Percentiles rank a stretch among this genome's conserved stretches.
Evolutionary conservation across 768 basidiomycete genomes (phyloP).

Genomic region (Lyophyllum atratum): DNA sequence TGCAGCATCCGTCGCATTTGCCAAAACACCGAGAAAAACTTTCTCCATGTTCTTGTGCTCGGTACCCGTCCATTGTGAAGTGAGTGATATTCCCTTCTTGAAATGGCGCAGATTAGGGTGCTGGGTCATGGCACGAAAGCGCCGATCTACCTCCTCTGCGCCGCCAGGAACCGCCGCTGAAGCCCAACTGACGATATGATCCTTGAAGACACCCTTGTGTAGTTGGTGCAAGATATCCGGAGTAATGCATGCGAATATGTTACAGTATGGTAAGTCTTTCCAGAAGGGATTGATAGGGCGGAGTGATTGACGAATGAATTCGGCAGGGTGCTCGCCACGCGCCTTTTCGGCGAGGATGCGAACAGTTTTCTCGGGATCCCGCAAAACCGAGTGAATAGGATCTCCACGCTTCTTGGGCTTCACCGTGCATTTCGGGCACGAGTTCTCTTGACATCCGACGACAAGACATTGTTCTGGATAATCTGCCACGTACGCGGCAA

Average conservation of each 20-base stretch:
- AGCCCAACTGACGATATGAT: conserved; percentile 40
- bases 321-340: not conserved
- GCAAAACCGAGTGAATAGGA: not conserved
- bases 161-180: conserved; percentile 12
- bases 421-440: conserved; percentile 29
- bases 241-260: conserved; percentile 42
- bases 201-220: conserved; percentile 50
- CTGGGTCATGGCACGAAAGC: too few species aligned
- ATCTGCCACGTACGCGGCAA: too few species aligned
- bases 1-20: too few species aligned
- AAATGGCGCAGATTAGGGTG: too few species aligned
- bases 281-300: conserved; percentile 36
- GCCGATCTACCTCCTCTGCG: too few species aligned
- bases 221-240: conserved; percentile 51
- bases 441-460: conserved; percentile 17
- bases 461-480: conserved; percentile 39
- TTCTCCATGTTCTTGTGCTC: too few species aligned
- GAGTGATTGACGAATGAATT: conserved; percentile 16
- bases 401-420: conserved; percentile 15
- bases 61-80: too few species aligned
- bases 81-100: too few species aligned
- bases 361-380: not conserved
- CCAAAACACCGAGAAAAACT: too few species aligned
- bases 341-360: not conserved
- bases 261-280: conserved; percentile 36